Base-by-base conservation (phyloP, 2,329 filamentous ascomycete species). In the Paradendryphiella salina region DNA sequence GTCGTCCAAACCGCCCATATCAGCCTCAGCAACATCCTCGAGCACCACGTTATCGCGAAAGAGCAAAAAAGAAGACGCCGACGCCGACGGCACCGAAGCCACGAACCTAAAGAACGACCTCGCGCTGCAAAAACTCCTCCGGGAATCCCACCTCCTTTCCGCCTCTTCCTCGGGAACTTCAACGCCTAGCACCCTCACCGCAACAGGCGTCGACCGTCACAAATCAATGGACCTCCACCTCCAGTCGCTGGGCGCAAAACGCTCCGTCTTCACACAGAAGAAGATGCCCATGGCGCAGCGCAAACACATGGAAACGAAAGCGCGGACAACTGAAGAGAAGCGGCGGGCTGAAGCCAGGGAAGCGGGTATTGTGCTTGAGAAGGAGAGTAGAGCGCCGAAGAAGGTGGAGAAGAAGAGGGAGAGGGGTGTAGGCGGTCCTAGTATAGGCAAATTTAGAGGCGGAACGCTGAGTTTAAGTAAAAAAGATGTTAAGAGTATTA, bases 271-370 rank as follows among this genome's bases (percentile, higher is more conserved):
- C 60, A 80, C 80, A 49, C 92, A 96, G 74, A 82, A 86, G 51
- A 92, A 87, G 63, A 96, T 97, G 90, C 93, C 94, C 14, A 88
- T 96, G 81, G 77, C 85, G 34, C 87, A 93, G 68, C 83, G 91
- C 52, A 90, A 88, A 74, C 92, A 93, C n/a, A 96, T 97, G 53
- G 77, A 78, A 13, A 81, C 82, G 1, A 90, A 91, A 44, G 82
- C 83, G 17, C 77, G 72, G 1, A 74, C 78, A 21, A 84, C 83
- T 52, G 92, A 96, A 71, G 76, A 81, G 10, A 88, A 82, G 76
- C 78, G 93, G 43, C 79, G 93, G 31, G 80, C 79, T 33, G 90
- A 96, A 71, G 94, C 94, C 1, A 84, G 81, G 66, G 93, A 97
- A 79, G 96, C 93, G 64, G 94, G 93, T 5, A 86, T 97, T 62